These are phyloP conservation scores for Botrytis hyacinthi DNA, from an alignment of 2,329 filamentous ascomycete genomes.

Conservation along the genomic window DNA sequence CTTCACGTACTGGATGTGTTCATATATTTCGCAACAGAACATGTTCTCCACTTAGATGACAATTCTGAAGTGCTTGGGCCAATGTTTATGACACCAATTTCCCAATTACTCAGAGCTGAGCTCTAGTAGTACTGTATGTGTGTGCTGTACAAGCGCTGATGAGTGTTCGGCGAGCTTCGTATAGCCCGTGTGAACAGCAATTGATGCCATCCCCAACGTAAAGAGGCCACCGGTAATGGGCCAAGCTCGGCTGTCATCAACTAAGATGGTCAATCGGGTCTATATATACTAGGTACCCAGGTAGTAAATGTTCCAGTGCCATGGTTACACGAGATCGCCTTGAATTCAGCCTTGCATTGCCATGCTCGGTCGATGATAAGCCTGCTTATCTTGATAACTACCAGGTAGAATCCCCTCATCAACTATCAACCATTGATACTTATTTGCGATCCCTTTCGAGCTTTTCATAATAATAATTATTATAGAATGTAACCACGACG, in stretches of 20 bases:
- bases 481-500: not conserved
- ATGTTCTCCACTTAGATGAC: not conserved
- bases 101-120: not conserved
- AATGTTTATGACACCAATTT: not conserved
- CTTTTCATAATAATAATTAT: not conserved
- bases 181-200: not conserved
- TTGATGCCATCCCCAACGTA: not conserved
- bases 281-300: not conserved
- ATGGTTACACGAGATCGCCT: conserved; percentile 12
- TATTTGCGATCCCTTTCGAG: not conserved
- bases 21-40: not conserved
- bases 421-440: not conserved
- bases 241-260: not conserved
- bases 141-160: conserved; percentile 1
- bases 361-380: conserved; percentile 1
- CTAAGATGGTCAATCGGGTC: not conserved
- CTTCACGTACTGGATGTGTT: not conserved
- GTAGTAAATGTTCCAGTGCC: not conserved
- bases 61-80: not conserved
- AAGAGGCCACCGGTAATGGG: not conserved
- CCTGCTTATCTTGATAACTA: not conserved
- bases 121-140: not conserved
- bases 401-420: not conserved
- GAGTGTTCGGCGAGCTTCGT: not conserved
- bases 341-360: conserved; percentile 8